phyloP scores from a whole-genome alignment of 257 asterid species.

The Nicotiana tomentosiformis region DNA sequence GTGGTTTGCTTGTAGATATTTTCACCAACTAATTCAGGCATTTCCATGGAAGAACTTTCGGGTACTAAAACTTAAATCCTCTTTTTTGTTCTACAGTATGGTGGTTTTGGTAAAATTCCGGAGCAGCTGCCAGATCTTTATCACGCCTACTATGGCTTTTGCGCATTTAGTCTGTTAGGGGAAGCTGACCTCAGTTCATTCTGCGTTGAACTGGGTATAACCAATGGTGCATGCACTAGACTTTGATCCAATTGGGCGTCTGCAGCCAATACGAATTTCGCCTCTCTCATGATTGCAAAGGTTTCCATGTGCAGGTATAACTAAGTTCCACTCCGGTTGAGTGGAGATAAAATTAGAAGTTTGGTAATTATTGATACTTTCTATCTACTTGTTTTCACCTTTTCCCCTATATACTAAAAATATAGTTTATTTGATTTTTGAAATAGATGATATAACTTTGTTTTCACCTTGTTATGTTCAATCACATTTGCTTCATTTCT shows the following conservation, averaged over 20 bases:
- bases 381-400: not conserved
- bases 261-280: not conserved
- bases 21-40: too few species aligned
- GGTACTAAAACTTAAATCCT: not conserved
- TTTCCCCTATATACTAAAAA: not conserved
- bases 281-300: not conserved
- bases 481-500: not conserved
- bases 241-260: constrained; percentile 17
- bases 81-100: constrained; percentile 45
- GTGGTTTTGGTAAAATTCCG: constrained; percentile 93
- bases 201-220: constrained; percentile 61
- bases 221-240: constrained; percentile 42
- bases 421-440: not conserved
- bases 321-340: not conserved
- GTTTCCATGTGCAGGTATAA: not conserved
- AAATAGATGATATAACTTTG: not conserved
- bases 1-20: not conserved
- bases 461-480: not conserved
- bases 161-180: constrained; percentile 73
- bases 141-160: constrained; percentile 79
- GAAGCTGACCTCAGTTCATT: constrained; percentile 59
- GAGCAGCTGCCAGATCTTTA: constrained; percentile 74
- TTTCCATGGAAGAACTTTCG: not conserved
- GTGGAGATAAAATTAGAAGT: not conserved
- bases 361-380: not conserved